Conservation (phyloP, 2,329 filamentous ascomycete species). For the Phyllosticta ampelicida region DNA sequence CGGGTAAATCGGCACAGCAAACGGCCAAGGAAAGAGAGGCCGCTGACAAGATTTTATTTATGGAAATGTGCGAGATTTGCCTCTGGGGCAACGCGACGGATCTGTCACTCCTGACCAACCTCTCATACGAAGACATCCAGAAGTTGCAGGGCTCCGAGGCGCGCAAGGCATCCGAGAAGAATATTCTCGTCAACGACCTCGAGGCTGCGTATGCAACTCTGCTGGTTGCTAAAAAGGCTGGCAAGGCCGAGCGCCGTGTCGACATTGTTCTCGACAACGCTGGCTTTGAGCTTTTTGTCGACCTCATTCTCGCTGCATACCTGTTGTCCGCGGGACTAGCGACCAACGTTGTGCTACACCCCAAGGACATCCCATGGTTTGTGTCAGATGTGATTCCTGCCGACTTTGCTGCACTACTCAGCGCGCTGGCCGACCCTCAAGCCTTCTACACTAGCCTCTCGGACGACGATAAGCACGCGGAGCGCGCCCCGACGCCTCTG, state of each 20-base stretch:
- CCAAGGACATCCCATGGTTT: conserved; percentile 96
- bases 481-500: conserved; percentile 50
- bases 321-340: conserved; percentile 75
- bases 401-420: conserved; percentile 76
- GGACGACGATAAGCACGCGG: conserved; percentile 49
- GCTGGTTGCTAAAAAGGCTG: conserved; percentile 51
- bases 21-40: conserved; percentile 42
- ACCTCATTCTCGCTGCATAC: conserved; percentile 84
- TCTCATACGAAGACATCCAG: conserved; percentile 93
- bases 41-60: conserved; percentile 69
- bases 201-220: conserved; percentile 59
- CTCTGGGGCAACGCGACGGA: conserved; percentile 97
- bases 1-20: conserved; percentile 22
- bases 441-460: conserved; percentile 67
- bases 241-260: conserved; percentile 58
- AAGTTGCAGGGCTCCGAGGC: conserved; percentile 86
- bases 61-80: conserved; percentile 92
- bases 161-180: conserved; percentile 76
- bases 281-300: conserved; percentile 93
- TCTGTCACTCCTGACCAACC: conserved; percentile 75
- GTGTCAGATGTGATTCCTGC: conserved; percentile 85
- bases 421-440: conserved; percentile 65
- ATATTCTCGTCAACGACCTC: conserved; percentile 84
- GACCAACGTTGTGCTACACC: conserved; percentile 77
- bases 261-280: conserved; percentile 97